Conservation (phyloP, 1,139 yeast genomes). For the Geotrichum histeridarum region DNA sequence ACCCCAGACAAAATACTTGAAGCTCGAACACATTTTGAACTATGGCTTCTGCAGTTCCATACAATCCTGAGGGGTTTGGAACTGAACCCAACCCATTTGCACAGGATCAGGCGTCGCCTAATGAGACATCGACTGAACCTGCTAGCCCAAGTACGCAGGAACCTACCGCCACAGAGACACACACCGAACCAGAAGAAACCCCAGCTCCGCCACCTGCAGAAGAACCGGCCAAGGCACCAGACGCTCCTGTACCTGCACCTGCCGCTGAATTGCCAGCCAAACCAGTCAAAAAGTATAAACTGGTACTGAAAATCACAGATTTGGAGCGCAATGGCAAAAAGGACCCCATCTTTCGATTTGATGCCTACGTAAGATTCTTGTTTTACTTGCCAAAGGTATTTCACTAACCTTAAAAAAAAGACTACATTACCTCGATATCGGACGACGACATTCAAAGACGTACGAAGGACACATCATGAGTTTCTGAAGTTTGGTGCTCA, state of each 20-base stretch:
- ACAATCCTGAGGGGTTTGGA: constrained; percentile 30
- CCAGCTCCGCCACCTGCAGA: neutral
- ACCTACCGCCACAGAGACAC: neutral
- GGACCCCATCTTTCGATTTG: constrained; percentile 48
- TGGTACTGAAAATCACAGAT: constrained; percentile 43
- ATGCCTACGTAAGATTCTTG: constrained; percentile 37
- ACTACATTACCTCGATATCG: constrained; percentile 72
- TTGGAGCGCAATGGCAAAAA: constrained; percentile 47
- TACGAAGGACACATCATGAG: constrained; percentile 79
- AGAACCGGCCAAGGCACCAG: no score
- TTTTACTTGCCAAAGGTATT: neutral
- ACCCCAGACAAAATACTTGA: neutral
- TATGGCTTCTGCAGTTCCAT: constrained; percentile 30
- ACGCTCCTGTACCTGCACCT: neutral
- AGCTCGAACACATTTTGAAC: constrained; percentile 2
- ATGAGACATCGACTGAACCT: neutral
- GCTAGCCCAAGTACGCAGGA: no score
- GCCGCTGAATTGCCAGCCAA: constrained; percentile 5
- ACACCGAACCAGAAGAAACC: neutral
- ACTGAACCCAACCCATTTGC: constrained; percentile 31
- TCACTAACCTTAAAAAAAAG: constrained; percentile 20
- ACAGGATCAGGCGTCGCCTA: constrained; percentile 10
- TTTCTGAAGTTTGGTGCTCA: constrained; percentile 71
- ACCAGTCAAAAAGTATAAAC: constrained; percentile 31
- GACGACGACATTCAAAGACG: constrained; percentile 61